Conservation (phyloP, 2,329 filamentous ascomycete genomes). For the Apiospora phragmitis region DNA sequence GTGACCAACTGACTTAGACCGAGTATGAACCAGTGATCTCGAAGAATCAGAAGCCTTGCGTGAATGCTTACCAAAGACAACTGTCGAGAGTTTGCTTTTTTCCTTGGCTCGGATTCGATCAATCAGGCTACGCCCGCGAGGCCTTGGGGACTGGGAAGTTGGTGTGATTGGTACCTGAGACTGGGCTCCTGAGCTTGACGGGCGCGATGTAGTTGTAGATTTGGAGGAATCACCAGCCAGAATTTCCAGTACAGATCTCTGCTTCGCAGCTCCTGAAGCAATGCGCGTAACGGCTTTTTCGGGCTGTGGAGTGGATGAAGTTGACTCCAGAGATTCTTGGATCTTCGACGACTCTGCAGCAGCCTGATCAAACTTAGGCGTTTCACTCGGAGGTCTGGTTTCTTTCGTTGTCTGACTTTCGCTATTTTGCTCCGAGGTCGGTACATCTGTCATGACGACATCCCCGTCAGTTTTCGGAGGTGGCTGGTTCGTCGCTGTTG, state of each 20-base stretch:
- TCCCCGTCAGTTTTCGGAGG: background rate
- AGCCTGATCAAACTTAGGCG: background rate
- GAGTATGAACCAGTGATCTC: conserved; percentile 36
- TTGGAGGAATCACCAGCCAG: conserved; percentile 22
- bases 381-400: background rate
- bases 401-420: background rate
- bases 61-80: conserved; percentile 73
- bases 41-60: conserved; percentile 50
- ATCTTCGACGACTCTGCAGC: background rate
- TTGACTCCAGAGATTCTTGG: background rate
- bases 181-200: conserved; percentile 19
- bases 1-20: conserved; percentile 39
- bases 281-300: conserved; percentile 11
- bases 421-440: background rate
- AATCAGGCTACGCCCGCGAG: conserved; percentile 34
- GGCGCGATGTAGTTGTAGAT: conserved; percentile 3
- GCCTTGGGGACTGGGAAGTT: conserved; percentile 29
- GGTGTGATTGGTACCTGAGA: conserved; percentile 28
- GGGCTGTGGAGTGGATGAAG: background rate
- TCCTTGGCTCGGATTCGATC: conserved; percentile 56
- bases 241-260: conserved; percentile 34
- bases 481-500: background rate
- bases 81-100: conserved; percentile 69
- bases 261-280: conserved; percentile 26
- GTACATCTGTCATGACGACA: background rate